Evolutionary conservation across 2,329 filamentous ascomycete species (phyloP), one percentile per base, ranked within the genome.

Genomic region (Aspergillus felis): DNA sequence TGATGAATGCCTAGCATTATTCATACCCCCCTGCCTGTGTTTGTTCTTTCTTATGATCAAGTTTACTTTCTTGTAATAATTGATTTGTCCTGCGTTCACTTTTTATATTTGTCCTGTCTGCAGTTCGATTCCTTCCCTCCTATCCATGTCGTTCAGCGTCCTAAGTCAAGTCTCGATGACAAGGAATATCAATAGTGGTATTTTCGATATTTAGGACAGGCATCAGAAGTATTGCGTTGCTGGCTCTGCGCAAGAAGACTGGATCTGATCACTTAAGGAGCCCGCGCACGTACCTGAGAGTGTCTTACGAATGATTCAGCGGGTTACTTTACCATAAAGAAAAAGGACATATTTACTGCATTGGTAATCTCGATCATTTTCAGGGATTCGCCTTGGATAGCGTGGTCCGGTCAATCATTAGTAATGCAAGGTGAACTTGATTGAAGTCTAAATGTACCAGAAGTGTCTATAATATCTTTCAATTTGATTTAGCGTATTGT

Each of bases 11-110:
- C 38, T 44, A 56, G 52, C 53, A 47, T 52, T 56, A 51, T 51
- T 55, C 61, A 64, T 62, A 62, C 57, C 60, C 60, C 41, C 51
- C 24, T 42, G 25, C 27, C 14, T 27, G 20, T 53, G 35, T 28
- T 28, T 41, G 17, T 53, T 10, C 47, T 29, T 46, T 42, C 17
- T 32, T 35, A 44, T 48, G 24, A 46, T 47, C n/a, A 29, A 27
- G 25, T 22, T 20, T 47, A 29, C n/a, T 50, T 50, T 22, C 12
- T 54, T 50, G 53, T 50, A 54, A 54, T 54, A 41, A 41, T 22
- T 48, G n/a, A 22, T 6, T 50, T 54, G 22, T 35, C 32, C 14
- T 38, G 32, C 32, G 32, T 48, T 54, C 9, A 24, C 3, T 22
- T 49, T n/a, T 22, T 28, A 12, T 35, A 29, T n/a, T 29, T 20